Evolutionary conservation across 768 basidiomycete species (phyloP).

Genomic region (Harrya chromipes): DNA sequence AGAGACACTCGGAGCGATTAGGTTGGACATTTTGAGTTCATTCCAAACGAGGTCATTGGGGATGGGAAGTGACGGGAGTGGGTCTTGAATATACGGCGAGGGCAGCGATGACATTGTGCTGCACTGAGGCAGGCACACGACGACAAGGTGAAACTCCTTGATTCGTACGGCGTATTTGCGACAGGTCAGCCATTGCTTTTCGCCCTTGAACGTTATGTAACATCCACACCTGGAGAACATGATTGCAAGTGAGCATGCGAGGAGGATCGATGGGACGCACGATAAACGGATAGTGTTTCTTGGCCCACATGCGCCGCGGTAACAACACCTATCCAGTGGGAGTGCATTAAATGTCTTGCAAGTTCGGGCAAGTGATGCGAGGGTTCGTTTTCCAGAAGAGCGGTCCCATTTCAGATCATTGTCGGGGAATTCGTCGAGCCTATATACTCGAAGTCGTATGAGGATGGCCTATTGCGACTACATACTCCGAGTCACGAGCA

Average conservation of each 20-base stretch:
- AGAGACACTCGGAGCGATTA: conserved; percentile 21
- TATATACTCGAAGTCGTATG: conserved; percentile 20
- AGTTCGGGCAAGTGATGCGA: conserved; percentile 27
- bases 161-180: conserved; percentile 25
- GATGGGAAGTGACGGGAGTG: conserved; percentile 24
- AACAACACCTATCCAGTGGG: conserved; percentile 25
- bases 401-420: conserved; percentile 12
- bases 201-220: conserved; percentile 27
- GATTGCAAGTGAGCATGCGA: background rate
- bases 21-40: conserved; percentile 21
- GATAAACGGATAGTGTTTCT: conserved; percentile 18
- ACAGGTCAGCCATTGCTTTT: conserved; percentile 27
- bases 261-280: conserved; percentile 10
- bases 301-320: conserved; percentile 27
- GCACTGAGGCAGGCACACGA: conserved; percentile 13
- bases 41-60: conserved; percentile 25
- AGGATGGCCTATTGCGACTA: no score
- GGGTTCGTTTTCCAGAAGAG: conserved; percentile 18
- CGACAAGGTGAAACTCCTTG: conserved; percentile 21
- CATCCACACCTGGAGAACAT: background rate
- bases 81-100: conserved; percentile 14
- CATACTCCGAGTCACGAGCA: no score
- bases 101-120: conserved; percentile 16
- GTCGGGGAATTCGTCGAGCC: conserved; percentile 22
- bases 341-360: conserved; percentile 21